Base-by-base conservation (phyloP, 1,284 basidiomycete genomes). In the Cutaneotrichosporon sp. region DNA sequence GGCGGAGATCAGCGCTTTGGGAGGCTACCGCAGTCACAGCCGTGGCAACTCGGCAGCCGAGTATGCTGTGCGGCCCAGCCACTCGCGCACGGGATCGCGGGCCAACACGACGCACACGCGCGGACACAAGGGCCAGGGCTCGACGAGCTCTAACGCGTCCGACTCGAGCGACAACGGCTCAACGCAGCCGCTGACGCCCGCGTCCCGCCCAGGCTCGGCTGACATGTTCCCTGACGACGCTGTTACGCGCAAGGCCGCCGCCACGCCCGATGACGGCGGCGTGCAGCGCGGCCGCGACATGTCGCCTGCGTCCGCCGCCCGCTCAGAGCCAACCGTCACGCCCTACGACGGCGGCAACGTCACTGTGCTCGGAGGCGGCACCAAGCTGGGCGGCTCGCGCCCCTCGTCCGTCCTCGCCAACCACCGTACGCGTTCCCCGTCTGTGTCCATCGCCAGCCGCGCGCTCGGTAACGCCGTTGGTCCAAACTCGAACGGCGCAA, bases 271-370 rank as follows among this genome's bases (percentile, higher is more conserved):
- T 37, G 52, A 46, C 35, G 55, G 59, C 44, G 44, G 41, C 39
- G 43, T 49, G 21, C 20, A 44, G 44, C 46, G 36, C 23, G 41
- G 60, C 9, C 51, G 60, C 13, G 55, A 59, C 21, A 59, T 58
- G 12, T 62, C 65, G 5, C 64, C 65, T 1, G 45, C 45, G n/a
- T 52, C 58, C 0, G 36, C 55, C 10, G 39, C 38, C 13, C 59
- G 54, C 5, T 49, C 60, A 10, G 65, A 64, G 22, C 67, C 68
- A n/a, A 62, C 68, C 35, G 72, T 76, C 30, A 74, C 73, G 10
- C 73, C 73, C 0, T 77, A 77, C 54, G 75, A 77, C 51, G 73
- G 73, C 41, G 75, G 74, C 15, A 77, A 77, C 52, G 75, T 77
- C 23, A 75, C 72, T 12, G 74, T 75, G 34, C 63, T 77, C 14